Base-by-base conservation (phyloP, 1,284 basidiomycete genomes). In the Sporisorium iseilematis-ciliati region DNA sequence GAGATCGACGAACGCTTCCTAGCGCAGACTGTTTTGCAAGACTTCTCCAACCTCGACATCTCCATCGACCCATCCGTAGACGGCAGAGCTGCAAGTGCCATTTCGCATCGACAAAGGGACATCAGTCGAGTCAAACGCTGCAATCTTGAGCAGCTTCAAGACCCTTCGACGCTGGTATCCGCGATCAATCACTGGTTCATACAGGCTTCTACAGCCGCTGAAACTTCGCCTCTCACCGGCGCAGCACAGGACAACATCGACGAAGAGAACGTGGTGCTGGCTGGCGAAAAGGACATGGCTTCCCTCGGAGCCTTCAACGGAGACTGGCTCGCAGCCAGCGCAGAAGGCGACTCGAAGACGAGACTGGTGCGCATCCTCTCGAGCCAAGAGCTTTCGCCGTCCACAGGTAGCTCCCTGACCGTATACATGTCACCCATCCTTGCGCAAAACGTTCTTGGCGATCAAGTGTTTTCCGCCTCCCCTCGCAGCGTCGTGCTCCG, bases 251-350 rank as follows among this genome's bases (percentile, higher is more conserved):
- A 73, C 52, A 80, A 75, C 26, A 55, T 84, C 20, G 83, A 84
- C 45, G 76, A 75, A 35, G 78, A 81, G 45, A 74, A 72, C 40
- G 65, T 77, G 16, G 57, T 81, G 16, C 68, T 84, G 16, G 66
- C 83, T 4, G 73, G 57, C 29, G 81, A 84, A 45, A 48, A 56
- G 26, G 91, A 92, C 57, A 87, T 97, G 18, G 90, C 90, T 12
- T 88, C 88, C 52, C 86, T 94, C 29, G 94, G 94, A 0, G 86
- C 93, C 4, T 89, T 95, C 73, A 91, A 91, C 75, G 92, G 93
- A 35, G 93, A 97, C 84, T 96, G 94, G 94, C 94, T 93, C 79
- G 77, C 91, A 82, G 63, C 69, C 8, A 67, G 63, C 38, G 57
- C 64, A 6, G 25, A 56, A 10, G 68, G 52, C 16, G 55, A 65